phyloP scores from a whole-genome alignment of 140 eudicot genomes.

The Stevia rebaudiana region DNA sequence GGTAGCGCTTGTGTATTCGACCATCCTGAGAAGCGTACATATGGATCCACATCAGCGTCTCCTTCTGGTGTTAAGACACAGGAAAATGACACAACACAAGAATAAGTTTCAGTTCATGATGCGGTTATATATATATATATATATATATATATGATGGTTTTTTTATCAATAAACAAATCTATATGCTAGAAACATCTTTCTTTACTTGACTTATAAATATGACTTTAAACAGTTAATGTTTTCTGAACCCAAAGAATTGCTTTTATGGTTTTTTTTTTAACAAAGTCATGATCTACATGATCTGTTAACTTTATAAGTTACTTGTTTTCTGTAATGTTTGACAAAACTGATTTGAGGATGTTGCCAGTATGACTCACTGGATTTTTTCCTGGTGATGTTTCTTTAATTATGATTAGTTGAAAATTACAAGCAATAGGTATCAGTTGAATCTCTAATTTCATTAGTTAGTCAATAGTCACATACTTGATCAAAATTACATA shows the following conservation, averaged over 20 bases:
- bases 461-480: not conserved
- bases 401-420: not conserved
- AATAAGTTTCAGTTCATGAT: slow-evolving; percentile 18
- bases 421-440: not conserved
- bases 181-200: not conserved
- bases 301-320: not conserved
- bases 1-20: slow-evolving; percentile 25
- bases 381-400: slow-evolving; percentile 17
- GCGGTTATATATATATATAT: not conserved
- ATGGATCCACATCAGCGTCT: slow-evolving; percentile 24
- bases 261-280: slow-evolving; percentile 5
- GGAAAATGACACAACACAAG: slow-evolving; percentile 8
- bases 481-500: not conserved
- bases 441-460: not conserved
- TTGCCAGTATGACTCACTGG: not conserved
- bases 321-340: slow-evolving; percentile 12
- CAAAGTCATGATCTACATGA: slow-evolving; percentile 2
- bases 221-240: slow-evolving; percentile 8
- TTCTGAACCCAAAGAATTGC: not conserved
- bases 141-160: no score
- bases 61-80: slow-evolving; percentile 14
- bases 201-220: slow-evolving; percentile 5
- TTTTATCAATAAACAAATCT: slow-evolving; percentile 12
- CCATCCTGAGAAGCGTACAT: slow-evolving; percentile 18
- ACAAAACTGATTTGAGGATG: slow-evolving; percentile 3